These are phyloP conservation scores for Tranzscheliella williamsii DNA, from an alignment of 1,284 basidiomycete species.

Conservation along the genomic window DNA sequence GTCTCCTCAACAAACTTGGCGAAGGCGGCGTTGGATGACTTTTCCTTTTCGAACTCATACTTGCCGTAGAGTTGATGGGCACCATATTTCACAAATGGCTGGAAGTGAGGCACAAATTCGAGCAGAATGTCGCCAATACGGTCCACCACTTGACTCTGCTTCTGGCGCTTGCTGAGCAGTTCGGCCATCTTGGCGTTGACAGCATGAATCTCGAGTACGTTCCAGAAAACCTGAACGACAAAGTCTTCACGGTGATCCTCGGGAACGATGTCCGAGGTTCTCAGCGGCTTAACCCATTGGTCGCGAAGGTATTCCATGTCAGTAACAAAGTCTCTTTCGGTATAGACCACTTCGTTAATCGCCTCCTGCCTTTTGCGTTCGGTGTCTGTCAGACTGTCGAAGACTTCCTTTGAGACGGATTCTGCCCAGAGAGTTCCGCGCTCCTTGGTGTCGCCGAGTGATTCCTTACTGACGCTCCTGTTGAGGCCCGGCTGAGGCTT, in stretches of 20 bases:
- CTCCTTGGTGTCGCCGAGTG: constrained; percentile 74
- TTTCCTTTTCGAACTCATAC: constrained; percentile 99
- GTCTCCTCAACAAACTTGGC: constrained; percentile 91
- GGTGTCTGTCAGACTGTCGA: constrained; percentile 83
- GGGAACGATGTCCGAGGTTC: constrained; percentile 74
- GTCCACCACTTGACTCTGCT: constrained; percentile 88
- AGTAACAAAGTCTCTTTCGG: constrained; percentile 94
- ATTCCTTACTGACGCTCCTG: constrained; percentile 74
- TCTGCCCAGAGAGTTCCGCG: constrained; percentile 88
- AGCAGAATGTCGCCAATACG: constrained; percentile 88
- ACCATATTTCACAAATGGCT: constrained; percentile 88
- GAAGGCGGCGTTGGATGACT: constrained; percentile 88
- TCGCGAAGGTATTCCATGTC: constrained; percentile 98
- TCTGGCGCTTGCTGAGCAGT: constrained; percentile 92
- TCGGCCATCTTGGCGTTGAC: constrained; percentile 89
- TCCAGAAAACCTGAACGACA: constrained; percentile 96
- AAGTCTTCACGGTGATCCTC: constrained; percentile 79
- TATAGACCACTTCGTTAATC: constrained; percentile 99
- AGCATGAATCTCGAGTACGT: constrained; percentile 87
- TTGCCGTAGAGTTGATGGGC: constrained; percentile 97
- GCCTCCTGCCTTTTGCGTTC: constrained; percentile 98
- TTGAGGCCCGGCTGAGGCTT: constrained; percentile 86
- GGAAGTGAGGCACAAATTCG: constrained; percentile 86
- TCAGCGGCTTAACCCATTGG: constrained; percentile 83
- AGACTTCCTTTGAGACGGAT: constrained; percentile 89